Evolutionary conservation across 306 rosid species (phyloP).

Genomic region (Nissolia schottii): DNA sequence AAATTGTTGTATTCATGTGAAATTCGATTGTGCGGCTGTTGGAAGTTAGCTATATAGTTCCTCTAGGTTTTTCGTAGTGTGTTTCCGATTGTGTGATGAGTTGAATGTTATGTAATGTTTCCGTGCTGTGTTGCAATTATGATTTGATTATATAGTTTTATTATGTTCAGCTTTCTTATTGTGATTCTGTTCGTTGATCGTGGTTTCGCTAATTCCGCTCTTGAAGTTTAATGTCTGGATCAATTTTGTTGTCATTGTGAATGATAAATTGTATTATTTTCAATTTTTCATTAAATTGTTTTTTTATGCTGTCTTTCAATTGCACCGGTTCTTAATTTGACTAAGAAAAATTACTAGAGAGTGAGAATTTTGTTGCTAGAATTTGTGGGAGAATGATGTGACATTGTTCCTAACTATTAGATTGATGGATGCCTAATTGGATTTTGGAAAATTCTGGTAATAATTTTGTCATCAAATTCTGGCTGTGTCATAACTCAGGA

Average conservation of each 20-base stretch:
- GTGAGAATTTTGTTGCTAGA: neutral
- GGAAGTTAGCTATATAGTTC: neutral
- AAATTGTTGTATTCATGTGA: neutral
- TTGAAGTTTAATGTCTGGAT: neutral
- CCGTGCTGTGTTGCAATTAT: neutral
- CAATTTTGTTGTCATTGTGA: neutral
- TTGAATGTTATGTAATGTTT: neutral
- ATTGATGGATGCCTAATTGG: no score
- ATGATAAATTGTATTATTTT: neutral
- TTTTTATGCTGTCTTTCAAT: neutral
- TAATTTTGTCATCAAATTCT: no score
- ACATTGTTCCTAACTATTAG: no score
- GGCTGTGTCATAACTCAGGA: no score
- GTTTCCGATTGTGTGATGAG: neutral
- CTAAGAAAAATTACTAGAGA: no score
- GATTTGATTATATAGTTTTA: neutral
- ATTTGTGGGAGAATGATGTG: no score
- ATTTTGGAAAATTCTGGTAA: no score
- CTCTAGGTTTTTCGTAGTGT: slow-evolving; percentile 3
- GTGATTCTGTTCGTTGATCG: neutral
- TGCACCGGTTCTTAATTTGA: neutral
- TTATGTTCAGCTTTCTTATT: neutral
- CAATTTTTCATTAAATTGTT: no score
- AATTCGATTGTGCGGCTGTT: neutral
- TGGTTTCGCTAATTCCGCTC: neutral